A percentile compares a stretch with the other conserved stretches of the same genome.
Evolutionary conservation across 768 basidiomycete genomes (phyloP).

Genomic region (Jaapia argillacea): DNA sequence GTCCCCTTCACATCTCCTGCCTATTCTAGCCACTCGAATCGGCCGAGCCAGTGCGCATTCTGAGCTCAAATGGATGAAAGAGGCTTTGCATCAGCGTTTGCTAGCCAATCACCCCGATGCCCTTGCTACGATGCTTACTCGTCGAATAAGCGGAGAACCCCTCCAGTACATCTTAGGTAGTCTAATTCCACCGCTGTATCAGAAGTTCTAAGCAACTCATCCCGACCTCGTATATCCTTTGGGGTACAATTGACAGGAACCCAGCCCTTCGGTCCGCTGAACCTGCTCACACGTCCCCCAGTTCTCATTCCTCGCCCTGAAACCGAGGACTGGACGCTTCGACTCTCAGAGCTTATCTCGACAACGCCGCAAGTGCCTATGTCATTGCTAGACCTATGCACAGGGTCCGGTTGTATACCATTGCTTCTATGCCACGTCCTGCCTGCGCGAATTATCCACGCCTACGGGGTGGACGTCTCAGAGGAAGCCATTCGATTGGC

Average conservation of each 20-base stretch:
- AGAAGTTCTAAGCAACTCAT: too few species aligned
- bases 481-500: conserved; percentile 43
- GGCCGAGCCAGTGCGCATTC: conserved; percentile 24
- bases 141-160: conserved; percentile 63
- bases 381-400: conserved; percentile 79
- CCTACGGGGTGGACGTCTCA: conserved; percentile 63
- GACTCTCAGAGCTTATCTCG: conserved; percentile 39
- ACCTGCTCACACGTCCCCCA: conserved; percentile 63
- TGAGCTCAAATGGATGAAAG: conserved; percentile 42
- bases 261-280: conserved; percentile 81
- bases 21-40: conserved; percentile 21
- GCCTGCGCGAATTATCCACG: conserved; percentile 40
- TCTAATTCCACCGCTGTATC: too few species aligned
- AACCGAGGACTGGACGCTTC: conserved; percentile 76
- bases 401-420: conserved; percentile 88
- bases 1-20: conserved; percentile 8
- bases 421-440: conserved; percentile 67
- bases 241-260: conserved; percentile 43
- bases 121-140: conserved; percentile 33
- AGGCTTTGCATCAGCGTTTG: conserved; percentile 13
- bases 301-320: conserved; percentile 93
- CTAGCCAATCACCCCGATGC: neutral
- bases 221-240: too few species aligned
- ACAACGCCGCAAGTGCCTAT: conserved; percentile 20
- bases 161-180: conserved; percentile 86